Base-by-base conservation (phyloP, 1,284 basidiomycete genomes). In the Pseudozyma sp. region DNA sequence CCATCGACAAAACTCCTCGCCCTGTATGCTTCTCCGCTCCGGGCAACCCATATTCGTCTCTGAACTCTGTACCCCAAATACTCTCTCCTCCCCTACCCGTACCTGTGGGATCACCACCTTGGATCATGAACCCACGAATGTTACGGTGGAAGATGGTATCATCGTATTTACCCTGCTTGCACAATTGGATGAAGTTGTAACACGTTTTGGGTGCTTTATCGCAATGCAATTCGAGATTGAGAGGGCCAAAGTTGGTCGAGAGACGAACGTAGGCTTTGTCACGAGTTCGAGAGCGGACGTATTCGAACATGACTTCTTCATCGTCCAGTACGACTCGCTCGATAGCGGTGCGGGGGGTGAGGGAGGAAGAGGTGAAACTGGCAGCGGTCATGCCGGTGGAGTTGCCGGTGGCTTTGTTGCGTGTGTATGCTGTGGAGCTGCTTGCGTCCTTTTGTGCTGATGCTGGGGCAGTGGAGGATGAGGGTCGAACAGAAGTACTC, bases 41-140 rank as follows among this genome's bases (percentile, higher is more conserved):
- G 1, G 70, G 59, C 12, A 52, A 49, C 80, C 92, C 90, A 80
- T 92, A 90, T 86, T 98, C 96, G 82, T 99, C 96, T 59, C 94
- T 89, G 86, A 99, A 99, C 6, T 93, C 92, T 25, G 92, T 93
- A 5, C 93, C 94, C 96, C 96, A 99, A 83, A 90, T 91, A n/a
- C 93, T 95, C 81, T 93, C 88, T 7, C 96, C 96, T 5, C 96
- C 97, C 34, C 92, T 88, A 0, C 97, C 96, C 1, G 95, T 99
- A 1, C 97, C 96, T 0, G 94, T 95, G 2, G 95, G 95, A 85
- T 99, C 95, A 49, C 95, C 96, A 1, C 94, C 95, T 89, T 97
- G 95, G 34, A 95, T 90, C 97, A 99, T 99, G 84, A 99, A 99
- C 0, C 93, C 95, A 6, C 95, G 95, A 13, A 99, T 94, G 52